A percentile compares a stretch with the other conserved stretches of the same genome.
Conservation (phyloP, 306 rosid genomes). For the Vachellia pachyceras region DNA sequence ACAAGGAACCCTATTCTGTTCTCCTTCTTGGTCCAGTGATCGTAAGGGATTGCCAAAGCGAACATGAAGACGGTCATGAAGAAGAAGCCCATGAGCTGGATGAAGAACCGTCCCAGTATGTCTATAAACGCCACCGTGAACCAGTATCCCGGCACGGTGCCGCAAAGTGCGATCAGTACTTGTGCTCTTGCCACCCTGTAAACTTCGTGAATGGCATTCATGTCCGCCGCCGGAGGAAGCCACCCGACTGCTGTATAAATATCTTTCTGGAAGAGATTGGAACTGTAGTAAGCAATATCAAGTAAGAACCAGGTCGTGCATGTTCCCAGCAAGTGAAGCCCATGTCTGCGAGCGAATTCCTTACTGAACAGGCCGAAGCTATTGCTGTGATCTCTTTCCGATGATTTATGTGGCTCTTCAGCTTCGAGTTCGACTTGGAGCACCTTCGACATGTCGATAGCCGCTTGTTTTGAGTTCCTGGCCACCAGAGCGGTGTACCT, state of each 20-base stretch:
- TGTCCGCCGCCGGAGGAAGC: slow-evolving; percentile 40
- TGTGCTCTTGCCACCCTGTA: slow-evolving; percentile 54
- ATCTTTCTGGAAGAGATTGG: slow-evolving; percentile 56
- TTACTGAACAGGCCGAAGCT: slow-evolving; percentile 41
- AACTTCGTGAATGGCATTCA: slow-evolving; percentile 57
- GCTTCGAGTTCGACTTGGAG: slow-evolving; percentile 32
- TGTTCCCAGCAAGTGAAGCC: slow-evolving; percentile 47
- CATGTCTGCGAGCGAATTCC: slow-evolving; percentile 40
- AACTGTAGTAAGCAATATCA: slow-evolving; percentile 55
- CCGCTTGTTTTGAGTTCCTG: slow-evolving; percentile 41
- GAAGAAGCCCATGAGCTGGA: slow-evolving; percentile 52
- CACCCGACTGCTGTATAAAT: slow-evolving; percentile 54
- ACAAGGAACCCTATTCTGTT: slow-evolving; percentile 42
- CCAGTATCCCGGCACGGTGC: slow-evolving; percentile 63
- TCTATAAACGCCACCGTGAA: slow-evolving; percentile 53
- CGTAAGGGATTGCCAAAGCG: slow-evolving; percentile 23
- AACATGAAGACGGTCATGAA: slow-evolving; percentile 58
- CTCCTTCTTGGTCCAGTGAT: slow-evolving; percentile 38
- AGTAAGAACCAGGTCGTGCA: slow-evolving; percentile 51
- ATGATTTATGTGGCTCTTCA: not conserved
- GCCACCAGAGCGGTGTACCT: slow-evolving; percentile 57
- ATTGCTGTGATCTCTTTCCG: not conserved
- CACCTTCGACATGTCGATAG: slow-evolving; percentile 50
- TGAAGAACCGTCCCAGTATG: slow-evolving; percentile 43
- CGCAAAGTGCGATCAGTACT: slow-evolving; percentile 51